phyloP scores from a whole-genome alignment of 371 early-diverging fungal genomes.

The Mucor indicus region DNA sequence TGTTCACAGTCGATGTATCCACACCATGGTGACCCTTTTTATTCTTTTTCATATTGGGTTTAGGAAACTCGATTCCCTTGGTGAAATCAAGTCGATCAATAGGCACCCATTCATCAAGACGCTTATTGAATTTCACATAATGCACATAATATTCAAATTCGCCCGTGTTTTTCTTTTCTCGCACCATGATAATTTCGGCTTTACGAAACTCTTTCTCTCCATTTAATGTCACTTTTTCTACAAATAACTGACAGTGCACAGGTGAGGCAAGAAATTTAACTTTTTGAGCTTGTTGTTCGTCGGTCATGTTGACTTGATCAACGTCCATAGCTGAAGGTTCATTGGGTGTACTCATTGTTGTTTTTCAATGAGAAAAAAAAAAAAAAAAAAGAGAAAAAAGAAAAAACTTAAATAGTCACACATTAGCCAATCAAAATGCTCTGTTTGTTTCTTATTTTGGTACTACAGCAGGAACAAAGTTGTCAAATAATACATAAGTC shows the following conservation, averaged over 20 bases:
- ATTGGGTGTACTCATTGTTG: too few relatives aligned
- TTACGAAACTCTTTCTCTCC: conserved; percentile 66
- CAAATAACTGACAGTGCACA: conserved; percentile 71
- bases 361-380: too few relatives aligned
- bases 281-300: conserved; percentile 7
- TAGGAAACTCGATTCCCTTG: conserved; percentile 76
- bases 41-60: conserved; percentile 55
- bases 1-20: conserved; percentile 22
- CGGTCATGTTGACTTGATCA: too few relatives aligned
- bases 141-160: conserved; percentile 95
- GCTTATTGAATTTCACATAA: conserved; percentile 97
- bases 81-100: conserved; percentile 69
- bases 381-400: too few relatives aligned
- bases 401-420: too few relatives aligned
- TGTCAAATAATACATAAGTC: too few relatives aligned
- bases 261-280: conserved; percentile 32
- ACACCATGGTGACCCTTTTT: conserved; percentile 33
- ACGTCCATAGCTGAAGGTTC: too few relatives aligned
- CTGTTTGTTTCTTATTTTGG: too few relatives aligned
- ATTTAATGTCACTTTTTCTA: conserved; percentile 54
- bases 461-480: too few relatives aligned
- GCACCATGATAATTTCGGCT: conserved; percentile 93
- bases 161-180: conserved; percentile 42
- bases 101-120: conserved; percentile 98
- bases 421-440: too few relatives aligned